Conservation (phyloP, 805 yeast genomes). For the Metschnikowia lochheadii region DNA sequence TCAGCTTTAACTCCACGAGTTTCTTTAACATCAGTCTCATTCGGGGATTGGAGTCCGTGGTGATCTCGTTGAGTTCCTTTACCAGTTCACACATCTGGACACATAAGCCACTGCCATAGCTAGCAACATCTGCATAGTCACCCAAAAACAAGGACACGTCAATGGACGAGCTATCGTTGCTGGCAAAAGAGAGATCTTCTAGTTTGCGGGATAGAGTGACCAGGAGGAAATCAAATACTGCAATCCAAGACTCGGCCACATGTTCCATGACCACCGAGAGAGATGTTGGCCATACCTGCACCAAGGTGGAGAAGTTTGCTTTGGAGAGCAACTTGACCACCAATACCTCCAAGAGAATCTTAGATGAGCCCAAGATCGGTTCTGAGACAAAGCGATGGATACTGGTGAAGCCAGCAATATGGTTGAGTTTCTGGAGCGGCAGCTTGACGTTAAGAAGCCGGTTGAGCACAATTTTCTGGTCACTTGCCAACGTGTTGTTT, state of each 20-base stretch:
- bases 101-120: conserved; percentile 11
- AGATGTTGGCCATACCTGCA: conserved; percentile 21
- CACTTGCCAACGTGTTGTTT: conserved; percentile 10
- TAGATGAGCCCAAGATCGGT: conserved; percentile 13
- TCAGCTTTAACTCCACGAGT: conserved; percentile 23
- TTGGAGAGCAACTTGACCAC: conserved; percentile 20
- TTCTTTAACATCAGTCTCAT: conserved; percentile 16
- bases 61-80: conserved; percentile 9
- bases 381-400: conserved; percentile 20
- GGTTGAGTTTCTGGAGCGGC: conserved; percentile 23
- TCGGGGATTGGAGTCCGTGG: conserved; percentile 3
- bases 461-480: conserved; percentile 17
- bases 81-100: conserved; percentile 7
- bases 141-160: conserved; percentile 25
- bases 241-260: conserved; percentile 16
- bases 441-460: conserved; percentile 13
- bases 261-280: conserved; percentile 14
- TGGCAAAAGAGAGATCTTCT: conserved; percentile 27
- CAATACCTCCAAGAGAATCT: conserved; percentile 16
- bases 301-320: conserved; percentile 19
- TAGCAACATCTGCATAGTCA: conserved; percentile 17
- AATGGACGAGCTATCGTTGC: conserved; percentile 17
- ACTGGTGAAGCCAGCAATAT: conserved; percentile 24
- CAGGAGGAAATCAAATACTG: conserved; percentile 25
- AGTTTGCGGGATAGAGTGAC: conserved; percentile 31